Evolutionary conservation across 2,329 filamentous ascomycete species (phyloP), one percentile per base, ranked within the genome.

Genomic region (Thielaviopsis ethacetica): DNA sequence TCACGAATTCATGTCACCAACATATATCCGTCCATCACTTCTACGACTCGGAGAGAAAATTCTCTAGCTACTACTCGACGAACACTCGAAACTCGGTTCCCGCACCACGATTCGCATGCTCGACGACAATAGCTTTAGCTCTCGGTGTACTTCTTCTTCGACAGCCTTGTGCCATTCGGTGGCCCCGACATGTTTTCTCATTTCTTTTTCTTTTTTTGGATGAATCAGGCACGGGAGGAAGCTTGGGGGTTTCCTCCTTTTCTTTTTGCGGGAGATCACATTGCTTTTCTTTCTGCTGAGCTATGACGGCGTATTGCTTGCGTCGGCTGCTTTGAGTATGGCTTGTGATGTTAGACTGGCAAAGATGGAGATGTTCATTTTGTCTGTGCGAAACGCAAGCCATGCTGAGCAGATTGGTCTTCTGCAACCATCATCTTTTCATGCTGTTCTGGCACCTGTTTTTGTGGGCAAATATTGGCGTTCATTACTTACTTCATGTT

Each of bases 381-480:
- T 54, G 52, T 12, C 27, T 38, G n/a, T 38, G 12, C 22, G 17
- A 17, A 54, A 41, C 30, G 12, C 21, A 21, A 27, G 38, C 52
- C 54, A 54, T 56, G 1, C 19, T 49, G 44, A 49, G 2, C 44
- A 49, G 17, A 49, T 13, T 19, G 44, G 17, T 49, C 26, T 17
- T 34, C 17, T 30, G 27, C 53, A 52, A 59, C 53, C 57, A 57
- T 56, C 58, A 62, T 60, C 55, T 58, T 51, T 27, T 59, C 55
- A 58, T 57, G 61, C 50, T 59, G 58, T 60, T 58, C 19, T 34
- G 22, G 53, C 38, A 54, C 53, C 27, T 54, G 52, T 54, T 54
- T 53, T 54, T 54, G 53, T 54, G 53, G 53, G 53, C 53, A 54
- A 54, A 54, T 54, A 54, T 41, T 34, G 53, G 53, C 53, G 53